phyloP scores from a whole-genome alignment of 768 basidiomycete species.

The Russula compacta region DNA sequence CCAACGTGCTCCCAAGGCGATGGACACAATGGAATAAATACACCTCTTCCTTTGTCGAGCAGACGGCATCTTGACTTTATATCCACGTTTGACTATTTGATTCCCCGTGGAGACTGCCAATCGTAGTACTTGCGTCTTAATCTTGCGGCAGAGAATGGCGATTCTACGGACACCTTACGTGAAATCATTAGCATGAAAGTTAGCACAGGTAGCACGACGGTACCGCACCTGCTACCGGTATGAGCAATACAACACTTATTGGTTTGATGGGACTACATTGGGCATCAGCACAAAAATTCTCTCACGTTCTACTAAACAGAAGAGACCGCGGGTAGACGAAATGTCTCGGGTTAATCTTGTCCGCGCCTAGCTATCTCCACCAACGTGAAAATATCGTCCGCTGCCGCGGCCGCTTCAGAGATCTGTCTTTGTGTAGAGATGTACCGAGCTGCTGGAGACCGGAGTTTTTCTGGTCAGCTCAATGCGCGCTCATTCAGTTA shows the following conservation, averaged over 20 bases:
- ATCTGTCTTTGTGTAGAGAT: not conserved
- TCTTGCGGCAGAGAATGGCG: not conserved
- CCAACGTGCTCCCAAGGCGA: too few species aligned
- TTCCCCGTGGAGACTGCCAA: not conserved
- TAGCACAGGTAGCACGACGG: not conserved
- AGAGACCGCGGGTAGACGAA: constrained; percentile 6
- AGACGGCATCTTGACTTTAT: not conserved
- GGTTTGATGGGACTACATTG: not conserved
- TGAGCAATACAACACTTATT: not conserved
- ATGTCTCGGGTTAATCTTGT: constrained; percentile 4
- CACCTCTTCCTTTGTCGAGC: not conserved
- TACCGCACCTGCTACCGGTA: not conserved
- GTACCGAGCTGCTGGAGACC: not conserved
- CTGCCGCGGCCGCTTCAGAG: constrained; percentile 6
- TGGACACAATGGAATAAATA: too few species aligned
- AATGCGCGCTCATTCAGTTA: not conserved
- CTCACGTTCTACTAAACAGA: too few species aligned
- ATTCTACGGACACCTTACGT: not conserved
- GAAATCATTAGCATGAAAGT: not conserved
- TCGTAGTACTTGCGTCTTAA: too few species aligned
- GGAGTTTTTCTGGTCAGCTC: not conserved
- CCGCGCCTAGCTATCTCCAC: not conserved
- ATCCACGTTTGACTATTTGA: not conserved
- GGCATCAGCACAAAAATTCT: too few species aligned
- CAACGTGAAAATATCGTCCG: not conserved